phyloP scores from a whole-genome alignment of 2,329 filamentous ascomycete species.

The Rosellinia necatrix region DNA sequence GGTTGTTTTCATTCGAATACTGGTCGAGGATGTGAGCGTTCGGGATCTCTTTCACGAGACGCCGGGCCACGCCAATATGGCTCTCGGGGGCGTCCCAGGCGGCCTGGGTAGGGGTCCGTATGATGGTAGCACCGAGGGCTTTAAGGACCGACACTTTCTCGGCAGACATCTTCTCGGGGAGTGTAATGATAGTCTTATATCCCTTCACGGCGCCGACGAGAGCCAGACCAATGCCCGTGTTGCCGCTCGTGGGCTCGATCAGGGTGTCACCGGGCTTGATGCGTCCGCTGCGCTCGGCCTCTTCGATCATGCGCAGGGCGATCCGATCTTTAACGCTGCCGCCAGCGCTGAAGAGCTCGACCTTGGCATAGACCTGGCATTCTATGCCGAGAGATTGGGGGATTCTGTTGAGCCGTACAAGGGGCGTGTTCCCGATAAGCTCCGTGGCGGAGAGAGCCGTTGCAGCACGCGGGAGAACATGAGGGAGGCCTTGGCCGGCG shows the following conservation, averaged over 20 bases:
- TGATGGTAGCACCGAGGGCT: slow-evolving; percentile 94
- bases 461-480: slow-evolving; percentile 36
- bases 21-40: slow-evolving; percentile 98
- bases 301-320: slow-evolving; percentile 95
- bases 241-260: slow-evolving; percentile 97
- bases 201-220: slow-evolving; percentile 95
- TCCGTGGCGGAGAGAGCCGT: slow-evolving; percentile 70
- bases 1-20: slow-evolving; percentile 91
- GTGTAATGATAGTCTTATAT: slow-evolving; percentile 97
- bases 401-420: slow-evolving; percentile 90
- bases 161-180: slow-evolving; percentile 98
- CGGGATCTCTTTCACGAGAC: slow-evolving; percentile 91
- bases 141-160: slow-evolving; percentile 96
- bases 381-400: slow-evolving; percentile 89
- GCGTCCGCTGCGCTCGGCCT: slow-evolving; percentile 85
- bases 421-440: slow-evolving; percentile 94
- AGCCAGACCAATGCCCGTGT: slow-evolving; percentile 95
- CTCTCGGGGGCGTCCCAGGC: slow-evolving; percentile 94
- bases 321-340: slow-evolving; percentile 96
- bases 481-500: slow-evolving; percentile 28
- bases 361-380: slow-evolving; percentile 86
- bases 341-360: slow-evolving; percentile 92
- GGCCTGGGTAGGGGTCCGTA: slow-evolving; percentile 93
- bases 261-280: slow-evolving; percentile 97
- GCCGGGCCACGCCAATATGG: slow-evolving; percentile 91